These are phyloP conservation scores for Scenedesmus sp. DNA, from an alignment of 163 green algal genomes.

Conservation along the genomic window DNA sequence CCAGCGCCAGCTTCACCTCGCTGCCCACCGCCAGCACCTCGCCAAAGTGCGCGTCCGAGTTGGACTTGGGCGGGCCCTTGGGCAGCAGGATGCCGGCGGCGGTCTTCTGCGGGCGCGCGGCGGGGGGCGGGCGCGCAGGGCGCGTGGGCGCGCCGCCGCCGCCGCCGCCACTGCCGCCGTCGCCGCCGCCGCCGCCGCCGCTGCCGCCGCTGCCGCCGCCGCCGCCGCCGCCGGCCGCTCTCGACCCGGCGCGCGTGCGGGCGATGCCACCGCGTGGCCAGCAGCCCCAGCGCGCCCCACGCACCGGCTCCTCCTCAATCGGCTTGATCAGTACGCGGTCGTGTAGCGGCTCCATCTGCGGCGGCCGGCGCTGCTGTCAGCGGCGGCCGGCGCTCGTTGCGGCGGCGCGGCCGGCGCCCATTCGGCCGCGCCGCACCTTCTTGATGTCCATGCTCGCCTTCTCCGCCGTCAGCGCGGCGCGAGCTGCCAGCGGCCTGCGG, in stretches of 20 bases:
- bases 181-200: no score
- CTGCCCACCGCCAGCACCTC: conserved; percentile 60
- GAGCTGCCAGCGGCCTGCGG: conserved; percentile 16
- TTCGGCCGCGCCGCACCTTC: conserved; percentile 21
- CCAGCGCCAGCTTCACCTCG: conserved; percentile 55
- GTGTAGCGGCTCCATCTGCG: conserved; percentile 62
- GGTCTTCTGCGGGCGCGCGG: conserved; percentile 53
- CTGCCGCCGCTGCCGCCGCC: no score
- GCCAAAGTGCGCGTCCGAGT: conserved; percentile 68
- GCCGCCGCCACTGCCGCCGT: no score
- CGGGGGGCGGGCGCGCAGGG: no score
- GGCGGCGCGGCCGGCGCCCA: not conserved
- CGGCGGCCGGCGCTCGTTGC: not conserved
- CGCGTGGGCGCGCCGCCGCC: no score
- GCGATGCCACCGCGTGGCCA: no score
- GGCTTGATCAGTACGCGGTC: conserved; percentile 65
- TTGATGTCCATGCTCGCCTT: conserved; percentile 60
- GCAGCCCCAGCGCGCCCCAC: no score
- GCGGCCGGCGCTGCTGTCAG: not conserved
- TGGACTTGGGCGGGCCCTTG: conserved; percentile 63
- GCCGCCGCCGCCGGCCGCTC: no score
- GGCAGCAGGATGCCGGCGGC: conserved; percentile 65
- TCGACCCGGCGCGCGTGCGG: no score
- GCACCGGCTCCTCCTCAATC: conserved; percentile 63
- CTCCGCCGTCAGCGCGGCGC: conserved; percentile 54